Evolutionary conservation across 192 early-diverging fungal species (phyloP).

Genomic region (Entomortierella beljakovae): DNA sequence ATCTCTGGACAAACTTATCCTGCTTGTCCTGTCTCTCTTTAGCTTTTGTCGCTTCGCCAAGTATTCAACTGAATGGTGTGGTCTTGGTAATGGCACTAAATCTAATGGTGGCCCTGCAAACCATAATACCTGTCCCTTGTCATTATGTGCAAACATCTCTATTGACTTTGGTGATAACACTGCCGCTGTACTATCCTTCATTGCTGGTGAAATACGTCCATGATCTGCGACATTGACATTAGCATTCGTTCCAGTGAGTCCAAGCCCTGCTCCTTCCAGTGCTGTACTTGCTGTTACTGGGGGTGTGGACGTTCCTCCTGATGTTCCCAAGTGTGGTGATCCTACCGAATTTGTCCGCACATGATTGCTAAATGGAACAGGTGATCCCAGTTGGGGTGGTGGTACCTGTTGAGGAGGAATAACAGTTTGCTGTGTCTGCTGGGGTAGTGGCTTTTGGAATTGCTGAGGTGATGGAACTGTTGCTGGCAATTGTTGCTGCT

Average conservation of each 20-base stretch:
- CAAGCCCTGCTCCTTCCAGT: slow-evolving; percentile 14
- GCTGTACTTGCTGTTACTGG: slow-evolving; percentile 11
- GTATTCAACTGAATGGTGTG: slow-evolving; percentile 56
- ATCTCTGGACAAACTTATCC: not conserved
- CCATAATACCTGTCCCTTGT: slow-evolving; percentile 53
- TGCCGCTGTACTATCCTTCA: slow-evolving; percentile 12
- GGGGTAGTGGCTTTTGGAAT: slow-evolving; percentile 15
- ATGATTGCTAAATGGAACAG: slow-evolving; percentile 30
- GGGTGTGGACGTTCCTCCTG: not conserved
- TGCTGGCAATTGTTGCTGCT: slow-evolving; percentile 6
- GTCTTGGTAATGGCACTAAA: slow-evolving; percentile 47
- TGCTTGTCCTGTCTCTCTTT: not conserved
- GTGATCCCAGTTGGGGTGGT: slow-evolving; percentile 22
- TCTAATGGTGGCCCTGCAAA: slow-evolving; percentile 57
- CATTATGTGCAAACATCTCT: slow-evolving; percentile 46
- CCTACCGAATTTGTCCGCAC: slow-evolving; percentile 35
- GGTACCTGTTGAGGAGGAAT: slow-evolving; percentile 14
- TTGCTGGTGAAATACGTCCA: slow-evolving; percentile 26
- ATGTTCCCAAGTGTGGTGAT: slow-evolving; percentile 5
- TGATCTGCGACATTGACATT: slow-evolving; percentile 30
- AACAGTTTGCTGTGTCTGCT: not conserved
- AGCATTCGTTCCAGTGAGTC: slow-evolving; percentile 19
- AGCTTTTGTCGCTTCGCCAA: slow-evolving; percentile 26
- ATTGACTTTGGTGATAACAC: slow-evolving; percentile 18
- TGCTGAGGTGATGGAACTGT: slow-evolving; percentile 7